phyloP scores from a whole-genome alignment of 352 stramenopile species.

The Phytophthora foliorum region DNA sequence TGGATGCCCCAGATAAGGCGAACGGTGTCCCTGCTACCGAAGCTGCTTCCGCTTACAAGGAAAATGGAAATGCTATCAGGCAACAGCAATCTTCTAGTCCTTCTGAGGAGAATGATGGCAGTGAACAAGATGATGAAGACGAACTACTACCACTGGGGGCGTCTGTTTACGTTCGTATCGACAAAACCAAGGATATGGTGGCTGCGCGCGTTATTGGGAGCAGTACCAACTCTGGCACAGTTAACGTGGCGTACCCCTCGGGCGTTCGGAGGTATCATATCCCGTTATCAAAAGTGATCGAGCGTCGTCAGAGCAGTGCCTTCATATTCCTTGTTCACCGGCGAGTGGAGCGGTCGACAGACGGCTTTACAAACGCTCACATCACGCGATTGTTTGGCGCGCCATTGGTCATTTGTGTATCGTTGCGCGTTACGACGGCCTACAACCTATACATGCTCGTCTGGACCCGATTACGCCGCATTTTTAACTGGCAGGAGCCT shows the following conservation, averaged over 20 bases:
- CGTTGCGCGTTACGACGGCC: slow-evolving; percentile 62
- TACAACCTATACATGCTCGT: slow-evolving; percentile 85
- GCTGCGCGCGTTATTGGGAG: slow-evolving; percentile 78
- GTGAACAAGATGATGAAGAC: slow-evolving; percentile 36
- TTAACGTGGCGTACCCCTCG: slow-evolving; percentile 77
- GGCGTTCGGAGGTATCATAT: slow-evolving; percentile 73
- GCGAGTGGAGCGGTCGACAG: slow-evolving; percentile 81
- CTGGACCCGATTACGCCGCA: slow-evolving; percentile 80
- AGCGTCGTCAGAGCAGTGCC: slow-evolving; percentile 57
- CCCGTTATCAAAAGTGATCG: slow-evolving; percentile 62
- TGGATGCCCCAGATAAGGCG: background rate
- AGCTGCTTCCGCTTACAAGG: background rate
- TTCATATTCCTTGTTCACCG: slow-evolving; percentile 89
- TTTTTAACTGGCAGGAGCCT: slow-evolving; percentile 86
- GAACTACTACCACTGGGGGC: slow-evolving; percentile 53
- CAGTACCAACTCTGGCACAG: slow-evolving; percentile 56
- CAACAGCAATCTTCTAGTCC: background rate
- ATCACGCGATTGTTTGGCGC: slow-evolving; percentile 85
- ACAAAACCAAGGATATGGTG: slow-evolving; percentile 71
- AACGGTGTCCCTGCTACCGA: slow-evolving; percentile 5
- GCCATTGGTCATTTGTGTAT: slow-evolving; percentile 79
- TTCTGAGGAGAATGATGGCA: slow-evolving; percentile 10
- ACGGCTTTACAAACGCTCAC: slow-evolving; percentile 85
- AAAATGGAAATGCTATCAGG: background rate
- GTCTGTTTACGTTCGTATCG: slow-evolving; percentile 70